Percentiles rank a stretch among this genome's conserved stretches.
phyloP scores from a whole-genome alignment of 2,329 filamentous ascomycete genomes.

The Calycina herbarum region DNA sequence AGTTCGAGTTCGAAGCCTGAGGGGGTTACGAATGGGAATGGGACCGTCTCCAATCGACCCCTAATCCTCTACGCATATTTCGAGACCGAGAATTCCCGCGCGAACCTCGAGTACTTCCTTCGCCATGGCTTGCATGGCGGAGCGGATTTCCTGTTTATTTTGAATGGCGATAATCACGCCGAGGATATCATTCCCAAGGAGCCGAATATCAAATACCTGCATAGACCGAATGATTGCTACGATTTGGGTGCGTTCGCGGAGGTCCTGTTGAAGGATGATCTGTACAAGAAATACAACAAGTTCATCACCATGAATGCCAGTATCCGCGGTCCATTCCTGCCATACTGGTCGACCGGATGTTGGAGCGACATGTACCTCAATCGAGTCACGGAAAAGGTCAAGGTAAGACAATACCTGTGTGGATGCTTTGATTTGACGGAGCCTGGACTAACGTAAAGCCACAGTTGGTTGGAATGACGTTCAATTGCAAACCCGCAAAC shows the following conservation, averaged over 20 bases:
- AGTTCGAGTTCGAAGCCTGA: background rate
- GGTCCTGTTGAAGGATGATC: conserved; percentile 27
- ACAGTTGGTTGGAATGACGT: conserved; percentile 36
- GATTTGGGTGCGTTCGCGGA: conserved; percentile 34
- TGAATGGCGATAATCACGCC: conserved; percentile 32
- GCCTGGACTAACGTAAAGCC: conserved; percentile 13
- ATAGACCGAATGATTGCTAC: conserved; percentile 34
- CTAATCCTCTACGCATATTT: conserved; percentile 36
- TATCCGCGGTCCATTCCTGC: conserved; percentile 35
- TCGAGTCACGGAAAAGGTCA: conserved; percentile 31
- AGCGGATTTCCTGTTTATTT: conserved; percentile 35
- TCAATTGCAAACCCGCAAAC: conserved; percentile 31
- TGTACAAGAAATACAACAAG: conserved; percentile 33
- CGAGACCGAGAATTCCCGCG: conserved; percentile 27
- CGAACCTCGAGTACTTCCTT: conserved; percentile 35
- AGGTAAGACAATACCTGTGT: conserved; percentile 21
- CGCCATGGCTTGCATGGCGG: conserved; percentile 32
- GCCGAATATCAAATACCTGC: conserved; percentile 28
- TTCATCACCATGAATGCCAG: conserved; percentile 36
- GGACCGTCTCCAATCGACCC: conserved; percentile 21
- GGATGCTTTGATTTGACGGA: background rate
- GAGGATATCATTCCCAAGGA: conserved; percentile 21
- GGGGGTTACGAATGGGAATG: background rate
- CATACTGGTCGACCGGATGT: conserved; percentile 31
- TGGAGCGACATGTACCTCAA: conserved; percentile 34